Evolutionary conservation across 441 rosid species (phyloP), one percentile per base, ranked within the genome.

Genomic region (Arabidopsis lyrata): DNA sequence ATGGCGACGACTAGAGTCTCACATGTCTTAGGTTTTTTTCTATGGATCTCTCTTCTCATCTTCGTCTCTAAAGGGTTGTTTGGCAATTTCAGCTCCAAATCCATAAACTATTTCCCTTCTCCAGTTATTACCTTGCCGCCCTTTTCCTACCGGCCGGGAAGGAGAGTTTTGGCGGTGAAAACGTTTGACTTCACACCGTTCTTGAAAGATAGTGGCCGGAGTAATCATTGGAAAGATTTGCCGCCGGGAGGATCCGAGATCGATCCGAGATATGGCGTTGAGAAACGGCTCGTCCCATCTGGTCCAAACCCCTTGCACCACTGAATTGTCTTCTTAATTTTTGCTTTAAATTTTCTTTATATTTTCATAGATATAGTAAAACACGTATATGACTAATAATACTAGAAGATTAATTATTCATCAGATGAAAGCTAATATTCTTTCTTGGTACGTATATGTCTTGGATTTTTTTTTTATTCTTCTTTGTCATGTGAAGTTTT

Each of bases 291-390:
- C 31, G 90, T 90, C 52, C 97, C 97, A 38, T 79, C 86, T 36
- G 96, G 97, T 74, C 97, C 97, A 48, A 92, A 92, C 78, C 97
- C 97, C 2, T 73, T 90, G 84, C 97, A 92, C 83, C 95, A 92
- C 68, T 88, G 81, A 90, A 56, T 45, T 54, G 50, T 55, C 18
- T 13, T 38, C 24, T 49, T 32, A 31, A 24, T 13, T 16, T 55
- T 63, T 12, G 0, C 29, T 29, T 27, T 31, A 22, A 13, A 15
- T 36, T 14, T 5, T 56, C 13, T 42, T 54, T 9, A 12, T 47
- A 48, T 32, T 42, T 49, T 32, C n/a, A n/a, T 22, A 3, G 24
- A 22, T 27, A 34, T 27, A 47, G 42, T 15, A 47, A 47, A 44
- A 61, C 10, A 39, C 1, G 38, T 64, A 55, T 45, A 73, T 29